Conservation (phyloP, 2,329 filamentous ascomycete genomes). For the Cytospora piceae region DNA sequence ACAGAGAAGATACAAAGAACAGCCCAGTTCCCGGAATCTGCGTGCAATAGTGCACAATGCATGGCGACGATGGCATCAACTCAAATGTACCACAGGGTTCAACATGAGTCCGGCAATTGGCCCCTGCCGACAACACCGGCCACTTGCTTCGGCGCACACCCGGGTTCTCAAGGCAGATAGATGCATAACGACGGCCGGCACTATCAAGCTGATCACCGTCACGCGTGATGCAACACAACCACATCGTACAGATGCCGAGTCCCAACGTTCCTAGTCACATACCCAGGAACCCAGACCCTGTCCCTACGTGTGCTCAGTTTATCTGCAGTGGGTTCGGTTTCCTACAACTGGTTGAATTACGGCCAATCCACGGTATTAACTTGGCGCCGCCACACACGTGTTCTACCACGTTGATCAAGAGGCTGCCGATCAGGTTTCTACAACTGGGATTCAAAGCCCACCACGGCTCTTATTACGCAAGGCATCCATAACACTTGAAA, state of each 20-base stretch:
- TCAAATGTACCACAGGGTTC: background rate
- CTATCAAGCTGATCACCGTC: background rate
- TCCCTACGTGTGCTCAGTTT: background rate
- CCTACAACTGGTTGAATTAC: background rate
- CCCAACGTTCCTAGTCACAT: background rate
- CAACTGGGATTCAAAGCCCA: background rate
- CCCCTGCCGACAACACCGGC: background rate
- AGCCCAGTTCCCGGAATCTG: background rate
- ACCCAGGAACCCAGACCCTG: background rate
- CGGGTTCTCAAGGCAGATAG: background rate
- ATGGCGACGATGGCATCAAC: background rate
- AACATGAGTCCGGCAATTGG: background rate
- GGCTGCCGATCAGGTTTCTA: background rate
- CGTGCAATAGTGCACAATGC: background rate
- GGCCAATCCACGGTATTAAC: background rate
- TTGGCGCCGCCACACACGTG: background rate
- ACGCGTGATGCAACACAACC: background rate
- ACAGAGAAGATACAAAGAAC: no score
- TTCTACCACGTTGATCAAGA: background rate
- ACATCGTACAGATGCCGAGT: background rate
- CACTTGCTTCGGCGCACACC: background rate
- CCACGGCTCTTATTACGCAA: background rate
- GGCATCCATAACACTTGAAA: background rate
- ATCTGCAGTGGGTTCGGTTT: background rate
- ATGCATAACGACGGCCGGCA: background rate